Conservation (phyloP, 352 stramenopile genomes). For the Phytophthora kernoviae region DNA sequence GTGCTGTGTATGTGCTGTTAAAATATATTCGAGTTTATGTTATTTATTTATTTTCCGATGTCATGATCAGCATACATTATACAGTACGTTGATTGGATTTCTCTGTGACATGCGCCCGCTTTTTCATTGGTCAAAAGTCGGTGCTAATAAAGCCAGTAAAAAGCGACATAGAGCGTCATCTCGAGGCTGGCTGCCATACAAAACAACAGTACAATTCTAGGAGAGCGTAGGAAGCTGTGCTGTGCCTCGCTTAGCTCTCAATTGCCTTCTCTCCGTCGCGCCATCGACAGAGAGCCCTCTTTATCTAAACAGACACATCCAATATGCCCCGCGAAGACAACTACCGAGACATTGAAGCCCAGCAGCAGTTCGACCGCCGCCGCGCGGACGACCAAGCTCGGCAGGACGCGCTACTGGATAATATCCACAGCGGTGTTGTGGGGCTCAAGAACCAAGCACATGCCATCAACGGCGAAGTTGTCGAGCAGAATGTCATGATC, state of each 20-base stretch:
- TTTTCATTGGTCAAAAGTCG: no score
- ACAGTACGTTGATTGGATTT: no score
- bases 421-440: conserved; percentile 79
- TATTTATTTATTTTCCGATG: no score
- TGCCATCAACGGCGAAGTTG: conserved; percentile 84
- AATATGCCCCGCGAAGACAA: conserved; percentile 45
- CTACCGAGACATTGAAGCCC: conserved; percentile 70
- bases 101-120: no score
- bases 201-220: neutral
- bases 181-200: neutral
- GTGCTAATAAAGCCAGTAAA: neutral
- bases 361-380: conserved; percentile 70
- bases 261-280: conserved; percentile 8
- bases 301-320: conserved; percentile 3
- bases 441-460: conserved; percentile 83
- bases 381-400: conserved; percentile 56
- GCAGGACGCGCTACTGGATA: conserved; percentile 77
- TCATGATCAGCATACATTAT: no score
- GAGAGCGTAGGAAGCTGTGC: neutral
- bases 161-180: neutral
- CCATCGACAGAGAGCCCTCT: conserved; percentile 24
- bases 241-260: neutral
- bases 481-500: conserved; percentile 85
- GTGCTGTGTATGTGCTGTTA: no score
- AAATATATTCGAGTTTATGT: no score